These are phyloP conservation scores for Beauveria pseudobassiana DNA, from an alignment of 2,329 filamentous ascomycete genomes.

Conservation along the genomic window DNA sequence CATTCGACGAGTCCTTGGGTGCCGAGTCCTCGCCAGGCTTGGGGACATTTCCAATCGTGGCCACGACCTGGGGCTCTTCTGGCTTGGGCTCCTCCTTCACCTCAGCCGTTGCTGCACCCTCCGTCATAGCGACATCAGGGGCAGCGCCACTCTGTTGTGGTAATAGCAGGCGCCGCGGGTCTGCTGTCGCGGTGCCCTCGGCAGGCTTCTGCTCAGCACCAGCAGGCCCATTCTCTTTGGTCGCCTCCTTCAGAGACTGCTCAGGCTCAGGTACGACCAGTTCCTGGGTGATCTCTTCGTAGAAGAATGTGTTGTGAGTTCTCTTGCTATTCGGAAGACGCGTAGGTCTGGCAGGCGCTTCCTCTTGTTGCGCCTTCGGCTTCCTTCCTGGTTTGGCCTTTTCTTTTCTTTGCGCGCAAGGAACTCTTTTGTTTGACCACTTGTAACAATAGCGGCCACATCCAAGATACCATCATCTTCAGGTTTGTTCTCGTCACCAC, in stretches of 20 bases:
- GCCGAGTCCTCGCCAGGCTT: conserved; percentile 13
- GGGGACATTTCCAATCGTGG: conserved; percentile 14
- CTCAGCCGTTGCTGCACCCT: background rate
- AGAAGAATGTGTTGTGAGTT: conserved; percentile 62
- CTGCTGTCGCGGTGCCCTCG: background rate
- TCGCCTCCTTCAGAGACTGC: conserved; percentile 13
- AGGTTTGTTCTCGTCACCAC: conserved; percentile 33
- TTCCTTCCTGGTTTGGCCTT: conserved; percentile 56
- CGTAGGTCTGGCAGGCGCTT: conserved; percentile 44
- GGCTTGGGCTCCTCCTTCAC: conserved; percentile 11
- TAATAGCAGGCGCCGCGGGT: background rate
- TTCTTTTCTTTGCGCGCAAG: conserved; percentile 74
- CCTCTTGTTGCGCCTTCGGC: conserved; percentile 49
- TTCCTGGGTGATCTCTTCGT: conserved; percentile 59
- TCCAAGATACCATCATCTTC: conserved; percentile 69
- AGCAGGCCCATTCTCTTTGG: background rate
- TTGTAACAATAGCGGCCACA: conserved; percentile 77
- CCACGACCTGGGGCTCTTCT: conserved; percentile 18
- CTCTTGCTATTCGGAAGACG: conserved; percentile 67
- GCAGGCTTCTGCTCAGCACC: background rate
- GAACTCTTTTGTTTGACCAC: conserved; percentile 74
- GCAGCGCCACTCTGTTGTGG: background rate
- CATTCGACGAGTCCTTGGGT: conserved; percentile 13
- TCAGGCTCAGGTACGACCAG: conserved; percentile 35
- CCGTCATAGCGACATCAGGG: background rate